Evolutionary conservation across 768 basidiomycete genomes (phyloP), one percentile per base, ranked within the genome.

Genomic region (Rhodotorula sphaerocarpa): DNA sequence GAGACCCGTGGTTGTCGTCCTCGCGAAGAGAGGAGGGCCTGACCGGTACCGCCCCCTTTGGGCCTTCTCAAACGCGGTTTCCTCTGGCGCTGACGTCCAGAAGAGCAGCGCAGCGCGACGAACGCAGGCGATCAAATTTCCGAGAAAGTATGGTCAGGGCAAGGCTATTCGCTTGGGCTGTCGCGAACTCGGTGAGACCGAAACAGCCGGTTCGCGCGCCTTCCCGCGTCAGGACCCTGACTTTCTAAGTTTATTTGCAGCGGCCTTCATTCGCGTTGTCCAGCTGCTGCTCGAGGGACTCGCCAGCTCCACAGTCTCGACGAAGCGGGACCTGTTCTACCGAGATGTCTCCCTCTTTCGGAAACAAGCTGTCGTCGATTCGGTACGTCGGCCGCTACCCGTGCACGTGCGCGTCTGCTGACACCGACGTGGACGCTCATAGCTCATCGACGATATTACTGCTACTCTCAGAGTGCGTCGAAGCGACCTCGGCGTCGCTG

Each of bases 301-400:
- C 9, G 60, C 79, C 1, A 76, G 78, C 25, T 79, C 77, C 21
- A 74, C 83, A 18, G 81, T 86, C 1, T 74, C 79, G 12, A 87
- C 86, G 20, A 87, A 87, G 76, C 90, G 91, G 20, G 90, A 93
- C 74, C 80, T 93, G 21, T 96, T 82, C 75, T 96, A 97, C 76
- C 83, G 83, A 66, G 88, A 93, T 61, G 86, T 90, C 3, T 66
- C 74, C 0, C 76, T 95, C 9, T 97, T 93, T 76, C 83, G 79
- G 63, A 81, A 78, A 11, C 92, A 97, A 73, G 75, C 77, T n/a
- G 79, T 80, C 0, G 90, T 93, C 1, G 88, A 96, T 74, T 79
- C 79, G 63, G 91, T 88, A 66, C 53, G 78, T 70, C 33, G 46
- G 43, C 47, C n/a, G 7, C 42, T 25, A 21, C 31, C 23, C 39